phyloP scores from a whole-genome alignment of 1,139 yeast species.

The Candida smagusa region DNA sequence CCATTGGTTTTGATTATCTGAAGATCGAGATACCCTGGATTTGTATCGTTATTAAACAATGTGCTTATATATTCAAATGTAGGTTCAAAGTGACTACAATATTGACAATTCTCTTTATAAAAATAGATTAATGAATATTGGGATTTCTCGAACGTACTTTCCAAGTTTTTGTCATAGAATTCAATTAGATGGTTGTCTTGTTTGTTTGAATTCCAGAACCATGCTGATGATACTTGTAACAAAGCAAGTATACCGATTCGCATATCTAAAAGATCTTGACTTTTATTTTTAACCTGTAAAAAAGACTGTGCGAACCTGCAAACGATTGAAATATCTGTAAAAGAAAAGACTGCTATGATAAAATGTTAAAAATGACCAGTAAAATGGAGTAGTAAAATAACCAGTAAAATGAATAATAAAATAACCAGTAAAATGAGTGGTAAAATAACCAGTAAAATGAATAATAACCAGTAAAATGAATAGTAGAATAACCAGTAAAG shows the following conservation, averaged over 20 bases:
- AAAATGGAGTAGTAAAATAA: no score
- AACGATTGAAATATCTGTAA: no score
- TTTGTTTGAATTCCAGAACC: neutral
- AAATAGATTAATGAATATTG: conserved; percentile 41
- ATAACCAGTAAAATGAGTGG: no score
- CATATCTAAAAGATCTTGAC: no score
- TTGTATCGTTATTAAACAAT: conserved; percentile 20
- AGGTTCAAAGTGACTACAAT: conserved; percentile 36
- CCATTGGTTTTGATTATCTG: conserved; percentile 35
- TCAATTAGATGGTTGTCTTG: conserved; percentile 12
- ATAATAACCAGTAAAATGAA: no score
- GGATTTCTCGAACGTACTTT: conserved; percentile 17
- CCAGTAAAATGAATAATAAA: no score
- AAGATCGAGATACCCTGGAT: conserved; percentile 10
- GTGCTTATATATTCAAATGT: conserved; percentile 31
- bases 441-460: no score
- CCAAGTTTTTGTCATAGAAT: conserved; percentile 18
- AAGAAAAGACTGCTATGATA: no score
- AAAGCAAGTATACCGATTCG: no score
- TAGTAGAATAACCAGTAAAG: no score
- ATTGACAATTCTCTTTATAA: conserved; percentile 35
- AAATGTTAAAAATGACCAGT: no score
- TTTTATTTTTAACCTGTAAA: neutral
- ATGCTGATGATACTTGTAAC: no score
- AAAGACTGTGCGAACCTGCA: neutral